Conservation (phyloP, 805 yeast genomes). For the Saccharomyces mikatae region DNA sequence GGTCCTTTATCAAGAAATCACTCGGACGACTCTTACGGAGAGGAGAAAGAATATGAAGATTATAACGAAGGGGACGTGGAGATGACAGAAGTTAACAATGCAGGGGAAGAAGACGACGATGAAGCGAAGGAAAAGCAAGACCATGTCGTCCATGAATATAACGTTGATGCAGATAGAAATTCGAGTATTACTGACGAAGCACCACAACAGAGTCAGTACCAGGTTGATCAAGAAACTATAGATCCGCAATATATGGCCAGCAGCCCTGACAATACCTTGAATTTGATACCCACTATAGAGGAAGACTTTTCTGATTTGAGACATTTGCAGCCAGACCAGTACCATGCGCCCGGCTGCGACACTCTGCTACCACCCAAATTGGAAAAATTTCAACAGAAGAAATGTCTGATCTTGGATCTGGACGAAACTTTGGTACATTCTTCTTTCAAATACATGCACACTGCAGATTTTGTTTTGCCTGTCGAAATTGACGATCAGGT, state of each 20-base stretch:
- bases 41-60: slow-evolving; percentile 7
- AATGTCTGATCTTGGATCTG: slow-evolving; percentile 83
- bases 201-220: slow-evolving; percentile 4
- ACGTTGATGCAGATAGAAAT: slow-evolving; percentile 25
- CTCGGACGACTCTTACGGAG: slow-evolving; percentile 9
- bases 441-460: slow-evolving; percentile 80
- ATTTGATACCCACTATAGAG: slow-evolving; percentile 6
- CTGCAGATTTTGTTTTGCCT: slow-evolving; percentile 94
- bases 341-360: slow-evolving; percentile 55
- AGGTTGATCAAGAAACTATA: slow-evolving; percentile 3
- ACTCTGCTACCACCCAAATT: slow-evolving; percentile 50
- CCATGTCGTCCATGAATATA: slow-evolving; percentile 17
- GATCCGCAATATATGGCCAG: background rate
- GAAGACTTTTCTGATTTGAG: slow-evolving; percentile 49
- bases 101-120: slow-evolving; percentile 5
- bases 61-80: background rate
- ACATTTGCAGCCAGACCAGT: slow-evolving; percentile 64
- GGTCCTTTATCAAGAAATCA: background rate
- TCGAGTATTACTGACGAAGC: slow-evolving; percentile 13
- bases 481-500: slow-evolving; percentile 90
- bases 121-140: slow-evolving; percentile 18
- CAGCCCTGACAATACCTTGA: background rate
- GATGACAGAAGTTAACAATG: background rate
- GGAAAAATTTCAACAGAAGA: slow-evolving; percentile 46
- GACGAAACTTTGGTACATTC: slow-evolving; percentile 97